Percentiles rank a stretch among this genome's conserved stretches.
phyloP scores from a whole-genome alignment of 192 early-diverging fungal genomes.

The Phycomyces nitens region DNA sequence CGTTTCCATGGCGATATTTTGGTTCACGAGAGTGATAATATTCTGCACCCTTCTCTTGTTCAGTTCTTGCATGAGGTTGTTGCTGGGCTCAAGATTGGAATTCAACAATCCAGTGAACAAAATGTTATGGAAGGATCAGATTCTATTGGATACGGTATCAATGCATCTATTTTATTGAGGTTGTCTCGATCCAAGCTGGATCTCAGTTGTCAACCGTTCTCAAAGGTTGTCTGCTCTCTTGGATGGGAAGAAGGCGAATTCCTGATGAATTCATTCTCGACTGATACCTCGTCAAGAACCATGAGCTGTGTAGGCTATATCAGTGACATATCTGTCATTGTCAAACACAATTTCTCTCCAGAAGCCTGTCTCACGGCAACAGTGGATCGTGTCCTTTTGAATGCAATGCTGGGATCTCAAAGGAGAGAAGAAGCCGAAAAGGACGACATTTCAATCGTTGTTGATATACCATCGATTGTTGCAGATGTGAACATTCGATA shows the following conservation, averaged over 20 bases:
- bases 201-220: conserved; percentile 69
- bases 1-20: conserved; percentile 58
- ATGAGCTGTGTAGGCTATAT: conserved; percentile 57
- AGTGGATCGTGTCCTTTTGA: conserved; percentile 60
- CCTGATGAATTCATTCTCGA: conserved; percentile 48
- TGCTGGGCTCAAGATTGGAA: conserved; percentile 57
- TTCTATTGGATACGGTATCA: conserved; percentile 27
- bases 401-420: conserved; percentile 52
- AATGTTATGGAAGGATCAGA: conserved; percentile 8
- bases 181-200: conserved; percentile 65
- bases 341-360: conserved; percentile 76
- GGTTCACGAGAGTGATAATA: conserved; percentile 69
- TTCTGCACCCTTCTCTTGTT: conserved; percentile 65
- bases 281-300: conserved; percentile 32
- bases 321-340: conserved; percentile 52
- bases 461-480: conserved; percentile 53
- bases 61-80: conserved; percentile 67
- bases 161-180: conserved; percentile 51
- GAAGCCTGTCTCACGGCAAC: conserved; percentile 62
- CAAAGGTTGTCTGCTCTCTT: conserved; percentile 66
- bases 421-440: conserved; percentile 38
- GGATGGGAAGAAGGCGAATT: conserved; percentile 71
- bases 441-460: conserved; percentile 54
- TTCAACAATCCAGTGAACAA: conserved; percentile 39
- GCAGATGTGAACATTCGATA: conserved; percentile 64